Base-by-base conservation (phyloP, 345 rosid genomes). In the Mallotus nudiflorus region DNA sequence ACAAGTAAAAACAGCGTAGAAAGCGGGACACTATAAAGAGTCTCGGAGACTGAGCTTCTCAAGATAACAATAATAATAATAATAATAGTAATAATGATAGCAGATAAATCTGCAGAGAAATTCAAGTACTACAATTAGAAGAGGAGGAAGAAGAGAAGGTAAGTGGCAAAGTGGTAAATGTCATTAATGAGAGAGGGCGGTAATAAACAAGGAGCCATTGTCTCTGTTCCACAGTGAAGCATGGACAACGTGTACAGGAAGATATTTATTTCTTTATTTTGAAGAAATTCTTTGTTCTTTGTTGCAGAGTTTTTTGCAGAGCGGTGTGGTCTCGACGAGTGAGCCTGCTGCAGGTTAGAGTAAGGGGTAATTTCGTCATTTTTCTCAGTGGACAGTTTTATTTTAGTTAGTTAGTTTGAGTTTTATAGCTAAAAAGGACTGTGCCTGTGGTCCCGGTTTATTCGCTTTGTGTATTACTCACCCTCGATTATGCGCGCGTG, bases 131-230 rank as follows among this genome's bases (percentile, higher is more conserved):
- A n/a, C n/a, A n/a, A n/a, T n/a, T n/a, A n/a, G n/a, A n/a, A n/a
- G 37, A 35, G n/a, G 25, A 42, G 14, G 24, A 71, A 42, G 14
- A 8, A 37, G 71, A 40, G 15, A 66, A 9, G 58, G 62, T n/a
- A 33, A 75, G 77, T 87, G 84, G 89, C 75, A 80, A 68, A 68
- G 70, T 40, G 53, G 94, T 86, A 87, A 88, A 82, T 85, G 85
- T 20, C 39, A 79, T 69, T 72, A 70, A 82, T 79, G 87, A 73
- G 20, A 1, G 80, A 53, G 79, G 85, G 68, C 75, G 75, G 74
- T 78, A 57, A 40, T 44, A 29, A 75, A 61, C 4, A 10, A 55
- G 44, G 67, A 37, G 65, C 70, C 78, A 74, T 65, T 69, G 71
- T 50, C 4, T 29, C 25, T 49, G 12, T 61, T 60, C 37, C n/a